These are phyloP conservation scores for Dicorynia guianensis DNA, from an alignment of 306 rosid genomes.

Conservation along the genomic window DNA sequence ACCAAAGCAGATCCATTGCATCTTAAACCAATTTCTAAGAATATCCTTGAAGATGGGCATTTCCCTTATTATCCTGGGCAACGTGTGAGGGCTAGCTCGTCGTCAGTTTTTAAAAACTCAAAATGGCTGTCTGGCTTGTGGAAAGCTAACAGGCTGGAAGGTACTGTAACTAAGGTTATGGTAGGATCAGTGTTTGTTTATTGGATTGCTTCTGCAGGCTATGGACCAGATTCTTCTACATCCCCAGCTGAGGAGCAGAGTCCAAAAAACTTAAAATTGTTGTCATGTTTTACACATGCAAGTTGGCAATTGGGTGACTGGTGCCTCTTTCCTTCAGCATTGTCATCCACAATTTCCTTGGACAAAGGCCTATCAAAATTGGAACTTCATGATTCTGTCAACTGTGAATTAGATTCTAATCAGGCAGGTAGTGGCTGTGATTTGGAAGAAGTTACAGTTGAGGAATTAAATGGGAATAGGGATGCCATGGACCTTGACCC, in stretches of 20 bases:
- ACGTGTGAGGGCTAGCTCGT: conserved; percentile 92
- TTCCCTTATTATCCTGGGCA: conserved; percentile 98
- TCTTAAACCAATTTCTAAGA: conserved; percentile 90
- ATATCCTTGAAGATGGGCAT: conserved; percentile 87
- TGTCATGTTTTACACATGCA: conserved; percentile 92
- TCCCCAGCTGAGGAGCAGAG: conserved; percentile 95
- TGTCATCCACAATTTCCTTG: conserved; percentile 52
- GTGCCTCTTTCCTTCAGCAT: conserved; percentile 75
- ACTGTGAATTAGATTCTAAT: conserved; percentile 64
- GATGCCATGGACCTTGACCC: conserved; percentile 75
- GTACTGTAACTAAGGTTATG: conserved; percentile 88
- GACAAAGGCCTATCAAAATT: conserved; percentile 64
- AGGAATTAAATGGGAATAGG: conserved; percentile 67
- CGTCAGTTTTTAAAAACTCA: conserved; percentile 91
- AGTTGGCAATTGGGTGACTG: conserved; percentile 99
- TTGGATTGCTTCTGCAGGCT: conserved; percentile 99
- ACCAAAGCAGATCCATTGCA: conserved; percentile 85
- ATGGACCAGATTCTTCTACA: conserved; percentile 92
- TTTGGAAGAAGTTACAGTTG: conserved; percentile 71
- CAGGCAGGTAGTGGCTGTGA: conserved; percentile 76
- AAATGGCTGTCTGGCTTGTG: conserved; percentile 98
- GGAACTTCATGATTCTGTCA: conserved; percentile 62
- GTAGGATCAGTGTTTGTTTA: conserved; percentile 93
- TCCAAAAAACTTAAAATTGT: conserved; percentile 83
- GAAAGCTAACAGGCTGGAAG: conserved; percentile 94